Base-by-base conservation (phyloP, 2,329 filamentous ascomycete species). In the Diaporthe sp. region DNA sequence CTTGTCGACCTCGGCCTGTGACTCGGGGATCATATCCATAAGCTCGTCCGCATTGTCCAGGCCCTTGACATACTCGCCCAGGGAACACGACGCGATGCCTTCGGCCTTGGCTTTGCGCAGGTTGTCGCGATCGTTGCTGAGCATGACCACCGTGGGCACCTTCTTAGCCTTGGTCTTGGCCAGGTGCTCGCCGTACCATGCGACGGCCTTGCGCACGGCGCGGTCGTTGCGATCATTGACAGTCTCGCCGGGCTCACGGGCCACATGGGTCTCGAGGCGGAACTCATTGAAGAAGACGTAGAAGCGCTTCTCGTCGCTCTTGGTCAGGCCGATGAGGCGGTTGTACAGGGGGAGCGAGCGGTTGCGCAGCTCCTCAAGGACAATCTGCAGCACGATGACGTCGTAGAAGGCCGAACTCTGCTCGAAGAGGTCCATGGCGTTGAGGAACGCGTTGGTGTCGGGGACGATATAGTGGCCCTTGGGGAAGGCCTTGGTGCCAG, bases 231-330 rank as follows among this genome's bases (percentile, higher is more conserved):
- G 91, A 83, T 99, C 97, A 83, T 99, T 99, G 85, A 99, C 97
- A 4, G 91, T 94, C 86, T 99, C 97, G 51, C 94, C 93, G 8
- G 89, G 84, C 28, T 92, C 90, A 77, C 97, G 90, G 39, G 90
- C 86, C 65, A 98, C 91, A 81, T 98, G 94, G 0, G 97, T 99
- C 84, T 99, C 97, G 53, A 96, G 88, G 71, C 96, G 91, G 82
- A 99, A 99, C 81, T 99, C 97, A 84, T 99, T 99, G 90, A 98
- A 98, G 84, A 99, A 99, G 71, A 99, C 95, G 82, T 98, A 98
- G 83, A 98, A 98, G 73, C 96, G 92, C 88, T 99, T 99, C 79
- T 98, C 95, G 80, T 98, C 95, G 81, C 96, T 98, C 85, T 96
- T 98, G 53, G 96, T 98, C 78, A 99, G 88, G 31, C 94, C 92